Percentiles rank a stretch among this genome's conserved stretches.
These are phyloP conservation scores for Galeopsis tetrahit DNA, from an alignment of 257 asterid genomes.

Conservation along the genomic window DNA sequence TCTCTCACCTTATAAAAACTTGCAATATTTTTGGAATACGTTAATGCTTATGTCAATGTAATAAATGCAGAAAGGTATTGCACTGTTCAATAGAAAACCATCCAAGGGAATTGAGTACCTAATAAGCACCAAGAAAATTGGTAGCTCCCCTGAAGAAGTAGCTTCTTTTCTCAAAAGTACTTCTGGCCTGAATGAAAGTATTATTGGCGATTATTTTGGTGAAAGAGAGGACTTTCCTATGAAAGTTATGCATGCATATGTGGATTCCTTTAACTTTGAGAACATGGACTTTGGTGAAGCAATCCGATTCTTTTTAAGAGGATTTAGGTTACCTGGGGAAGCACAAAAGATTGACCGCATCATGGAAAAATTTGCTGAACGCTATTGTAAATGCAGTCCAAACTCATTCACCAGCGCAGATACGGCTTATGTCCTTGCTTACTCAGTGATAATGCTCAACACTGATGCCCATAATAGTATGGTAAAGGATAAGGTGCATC, in stretches of 20 bases:
- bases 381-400: constrained; percentile 95
- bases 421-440: constrained; percentile 97
- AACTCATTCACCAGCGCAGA: constrained; percentile 95
- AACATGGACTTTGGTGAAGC: constrained; percentile 95
- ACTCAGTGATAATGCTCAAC: constrained; percentile 98
- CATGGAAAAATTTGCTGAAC: constrained; percentile 99
- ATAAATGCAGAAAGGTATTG: constrained; percentile 91
- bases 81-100: constrained; percentile 92
- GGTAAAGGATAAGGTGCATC: constrained; percentile 96
- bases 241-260: constrained; percentile 99
- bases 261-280: constrained; percentile 90
- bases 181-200: constrained; percentile 83
- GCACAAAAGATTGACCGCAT: constrained; percentile 98
- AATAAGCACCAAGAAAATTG: constrained; percentile 74
- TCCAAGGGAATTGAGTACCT: constrained; percentile 95
- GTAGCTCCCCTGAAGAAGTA: constrained; percentile 90
- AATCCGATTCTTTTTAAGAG: constrained; percentile 89
- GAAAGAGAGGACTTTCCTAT: constrained; percentile 94
- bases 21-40: constrained; percentile 13
- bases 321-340: constrained; percentile 98
- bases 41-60: constrained; percentile 37
- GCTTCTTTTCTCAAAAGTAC: constrained; percentile 86
- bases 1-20: constrained; percentile 13
- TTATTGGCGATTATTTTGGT: constrained; percentile 97
- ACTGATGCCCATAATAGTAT: constrained; percentile 98